These are phyloP conservation scores for Spencermartinsiella ligniputridi DNA, from an alignment of 1,139 yeast genomes.

Conservation along the genomic window DNA sequence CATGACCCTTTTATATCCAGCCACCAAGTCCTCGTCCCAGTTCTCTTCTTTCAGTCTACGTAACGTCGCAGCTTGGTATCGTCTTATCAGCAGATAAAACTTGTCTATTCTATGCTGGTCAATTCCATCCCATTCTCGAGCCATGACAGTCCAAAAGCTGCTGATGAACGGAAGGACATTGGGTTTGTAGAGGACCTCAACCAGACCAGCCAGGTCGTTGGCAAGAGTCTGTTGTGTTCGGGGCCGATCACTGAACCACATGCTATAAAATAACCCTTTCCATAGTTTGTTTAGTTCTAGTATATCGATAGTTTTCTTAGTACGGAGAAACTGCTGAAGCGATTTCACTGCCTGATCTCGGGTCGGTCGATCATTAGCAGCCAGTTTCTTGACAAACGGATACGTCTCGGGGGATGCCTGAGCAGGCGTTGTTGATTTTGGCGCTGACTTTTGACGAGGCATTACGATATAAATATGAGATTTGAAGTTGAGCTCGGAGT, in stretches of 20 bases:
- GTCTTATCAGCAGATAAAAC: slow-evolving; percentile 73
- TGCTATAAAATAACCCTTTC: slow-evolving; percentile 84
- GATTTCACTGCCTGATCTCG: slow-evolving; percentile 75
- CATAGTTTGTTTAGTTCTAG: slow-evolving; percentile 77
- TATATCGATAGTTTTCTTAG: slow-evolving; percentile 39
- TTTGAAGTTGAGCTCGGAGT: too few species aligned
- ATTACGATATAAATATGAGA: background rate
- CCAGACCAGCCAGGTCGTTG: slow-evolving; percentile 61
- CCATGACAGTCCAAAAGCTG: slow-evolving; percentile 80
- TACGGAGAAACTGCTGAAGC: slow-evolving; percentile 53
- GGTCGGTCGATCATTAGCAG: slow-evolving; percentile 71
- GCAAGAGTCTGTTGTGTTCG: slow-evolving; percentile 86
- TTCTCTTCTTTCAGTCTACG: slow-evolving; percentile 47
- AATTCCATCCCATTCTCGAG: slow-evolving; percentile 76
- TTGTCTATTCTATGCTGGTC: slow-evolving; percentile 82
- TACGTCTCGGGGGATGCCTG: slow-evolving; percentile 27
- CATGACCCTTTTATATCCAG: slow-evolving; percentile 44
- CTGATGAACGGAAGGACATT: slow-evolving; percentile 51
- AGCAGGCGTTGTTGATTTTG: too few species aligned
- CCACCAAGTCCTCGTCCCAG: slow-evolving; percentile 54
- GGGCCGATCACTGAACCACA: slow-evolving; percentile 97
- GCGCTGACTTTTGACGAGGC: slow-evolving; percentile 18
- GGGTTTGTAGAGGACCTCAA: slow-evolving; percentile 37
- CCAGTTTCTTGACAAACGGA: slow-evolving; percentile 71
- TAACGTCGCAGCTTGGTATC: slow-evolving; percentile 65